Evolutionary conservation across 2,329 filamentous ascomycete species (phyloP), one percentile per base, ranked within the genome.

Genomic region (Epichloe baconii): DNA sequence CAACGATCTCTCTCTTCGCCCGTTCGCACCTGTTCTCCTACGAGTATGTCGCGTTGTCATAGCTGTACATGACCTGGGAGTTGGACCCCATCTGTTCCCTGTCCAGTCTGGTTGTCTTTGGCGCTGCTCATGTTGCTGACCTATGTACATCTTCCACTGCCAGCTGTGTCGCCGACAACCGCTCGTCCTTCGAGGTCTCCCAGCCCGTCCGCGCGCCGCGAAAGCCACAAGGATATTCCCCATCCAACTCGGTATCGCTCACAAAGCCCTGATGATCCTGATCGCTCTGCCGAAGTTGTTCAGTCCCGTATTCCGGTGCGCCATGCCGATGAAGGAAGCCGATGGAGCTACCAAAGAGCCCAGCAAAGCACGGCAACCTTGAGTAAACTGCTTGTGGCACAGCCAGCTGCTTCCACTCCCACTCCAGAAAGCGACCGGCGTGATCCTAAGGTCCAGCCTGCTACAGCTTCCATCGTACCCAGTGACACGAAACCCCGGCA

Each of bases 1-100:
- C 76, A 80, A 68, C 75, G 75, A 61, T 80, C 78, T 56, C 70
- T 77, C 56, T 82, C 80, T 58, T 82, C 80, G 66, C 76, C 79
- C 60, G 78, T 79, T 67, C 74, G 74, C 68, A 71, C 74, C 58
- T 72, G 74, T 61, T 71, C 76, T 58, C 75, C 77, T 66, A 70
- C 75, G 62, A 74, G 80, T 83, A 81, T 65, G 80, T 83, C 41
- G 43, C 47, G 23, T 31, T 44, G 21, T n/a, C 34, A 34, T 36
- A 5, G 3, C 15, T 44, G 19, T 21, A 38, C 31, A 45, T 43
- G 8, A 19, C 38, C 2, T 36, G 31, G 34, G 34, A 19, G 26
- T 14, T 5, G 10, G 37, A 17, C 38, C 14, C 17, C 31, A 43
- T 7, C 10, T 41, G 3, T 15, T 42, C 17, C 3, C 47, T 11